Evolutionary conservation across 1,284 basidiomycete genomes (phyloP).

Genomic region (Boletus albobrunnescens): DNA sequence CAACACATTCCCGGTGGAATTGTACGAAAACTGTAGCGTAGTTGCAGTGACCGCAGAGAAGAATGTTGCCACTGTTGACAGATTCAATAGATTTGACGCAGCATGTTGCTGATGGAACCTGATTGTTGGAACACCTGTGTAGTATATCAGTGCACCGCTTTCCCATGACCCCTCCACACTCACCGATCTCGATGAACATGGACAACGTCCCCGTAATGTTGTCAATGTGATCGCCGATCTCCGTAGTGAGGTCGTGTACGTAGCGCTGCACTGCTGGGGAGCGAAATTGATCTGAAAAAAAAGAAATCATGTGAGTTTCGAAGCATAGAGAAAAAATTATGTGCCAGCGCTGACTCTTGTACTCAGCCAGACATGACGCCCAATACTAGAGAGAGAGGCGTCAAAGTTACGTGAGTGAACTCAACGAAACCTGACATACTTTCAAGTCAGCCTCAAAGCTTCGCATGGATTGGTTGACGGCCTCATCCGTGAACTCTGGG

Average conservation of each 20-base stretch:
- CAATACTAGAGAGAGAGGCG: conserved; percentile 27
- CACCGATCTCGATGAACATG: conserved; percentile 54
- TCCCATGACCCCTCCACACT: conserved; percentile 23
- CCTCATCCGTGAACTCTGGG: conserved; percentile 54
- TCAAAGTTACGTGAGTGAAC: conserved; percentile 12
- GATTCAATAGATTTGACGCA: conserved; percentile 48
- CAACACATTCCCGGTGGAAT: conserved; percentile 28
- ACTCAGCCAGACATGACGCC: conserved; percentile 33
- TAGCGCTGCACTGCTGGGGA: conserved; percentile 53
- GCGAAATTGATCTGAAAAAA: conserved; percentile 46
- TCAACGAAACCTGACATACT: conserved; percentile 27
- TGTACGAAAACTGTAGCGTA: conserved; percentile 49
- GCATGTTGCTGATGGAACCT: conserved; percentile 56
- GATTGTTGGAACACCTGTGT: conserved; percentile 55
- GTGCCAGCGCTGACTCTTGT: conserved; percentile 30
- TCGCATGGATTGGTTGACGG: conserved; percentile 49
- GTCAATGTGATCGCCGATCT: conserved; percentile 55
- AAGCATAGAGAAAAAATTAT: not conserved
- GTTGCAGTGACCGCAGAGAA: conserved; percentile 58
- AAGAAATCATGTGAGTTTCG: conserved; percentile 14
- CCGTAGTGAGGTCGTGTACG: conserved; percentile 49
- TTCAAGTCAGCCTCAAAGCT: conserved; percentile 51
- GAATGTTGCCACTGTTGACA: conserved; percentile 59
- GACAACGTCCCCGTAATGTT: conserved; percentile 47
- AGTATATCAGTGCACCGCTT: conserved; percentile 24